Base-by-base conservation (phyloP, 2,329 filamentous ascomycete genomes). In the Harringtonia lauricola region DNA sequence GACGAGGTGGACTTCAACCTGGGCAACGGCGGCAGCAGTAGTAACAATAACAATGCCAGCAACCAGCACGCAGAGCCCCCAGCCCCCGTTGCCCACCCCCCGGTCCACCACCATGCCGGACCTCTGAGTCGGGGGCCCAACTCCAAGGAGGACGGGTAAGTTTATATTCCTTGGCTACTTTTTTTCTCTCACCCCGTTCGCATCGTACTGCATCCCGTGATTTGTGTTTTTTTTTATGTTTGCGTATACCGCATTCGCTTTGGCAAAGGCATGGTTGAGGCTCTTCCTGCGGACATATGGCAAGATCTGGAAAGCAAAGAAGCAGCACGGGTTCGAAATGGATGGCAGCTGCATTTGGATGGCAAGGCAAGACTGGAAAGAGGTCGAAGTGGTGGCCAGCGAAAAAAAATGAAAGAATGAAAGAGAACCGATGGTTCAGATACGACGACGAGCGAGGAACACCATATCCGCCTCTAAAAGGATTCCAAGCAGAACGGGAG, bases 91-190 rank as follows among this genome's bases (percentile, higher is more conserved):
- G 24, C 29, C 39, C 24, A 52, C 3, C 21, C 24, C n/a, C 45
- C 43, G 15, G 24, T 33, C 13, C 35, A 28, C 13, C 34, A 34
- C 8, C 29, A 33, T 8, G 43, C 26, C 1, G 50, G 54, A 1
- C 58, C 57, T 21, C 54, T 56, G 1, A 48, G 55, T 13, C 66
- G 68, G 52, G 73, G 72, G 15, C 78, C 83, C 42, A 82, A 81
- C 50, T 84, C 88, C 45, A 94, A 94, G 65, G 86, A 94, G 76
- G 86, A 94, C 60, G 86, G 86, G 86, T 94, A 81, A 89, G 86
- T 52, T 18, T 19, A 21, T 24, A 36, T 40, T 9, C 15, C 15
- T 26, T 34, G 15, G 31, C 10, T 22, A 33, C 9, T 14, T 18
- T 17, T 8, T 39, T 31, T 26, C 30, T 26, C 19, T 28, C 31